phyloP scores from a whole-genome alignment of 768 basidiomycete species.

The Jaapia argillacea region DNA sequence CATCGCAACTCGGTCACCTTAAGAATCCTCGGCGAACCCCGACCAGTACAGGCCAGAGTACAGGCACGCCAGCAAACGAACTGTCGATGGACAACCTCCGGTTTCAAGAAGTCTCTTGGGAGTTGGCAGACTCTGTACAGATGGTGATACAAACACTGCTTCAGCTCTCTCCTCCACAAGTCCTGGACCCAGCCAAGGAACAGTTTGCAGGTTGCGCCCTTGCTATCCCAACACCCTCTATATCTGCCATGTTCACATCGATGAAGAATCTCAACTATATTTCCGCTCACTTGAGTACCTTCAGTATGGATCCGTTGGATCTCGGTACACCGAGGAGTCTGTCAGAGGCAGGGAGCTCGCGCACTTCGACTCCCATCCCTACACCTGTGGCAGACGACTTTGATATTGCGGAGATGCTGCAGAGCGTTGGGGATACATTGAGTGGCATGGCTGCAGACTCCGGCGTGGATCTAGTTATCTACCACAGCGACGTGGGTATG shows the following conservation, averaged over 20 bases:
- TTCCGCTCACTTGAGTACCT: conserved; percentile 69
- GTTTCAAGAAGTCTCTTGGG: conserved; percentile 66
- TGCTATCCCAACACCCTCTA: conserved; percentile 77
- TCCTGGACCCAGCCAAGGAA: conserved; percentile 88
- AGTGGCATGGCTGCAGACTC: conserved; percentile 75
- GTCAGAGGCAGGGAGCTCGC: conserved; percentile 2
- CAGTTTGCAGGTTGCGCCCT: conserved; percentile 86
- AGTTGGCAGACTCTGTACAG: conserved; percentile 87
- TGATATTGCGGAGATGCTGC: conserved; percentile 86
- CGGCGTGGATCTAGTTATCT: conserved; percentile 86
- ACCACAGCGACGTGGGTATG: conserved; percentile 82
- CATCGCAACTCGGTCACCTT: conserved; percentile 67
- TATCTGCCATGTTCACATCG: conserved; percentile 81
- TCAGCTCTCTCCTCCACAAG: conserved; percentile 81
- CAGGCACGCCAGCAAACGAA: conserved; percentile 9
- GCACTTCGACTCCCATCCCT: conserved; percentile 7
- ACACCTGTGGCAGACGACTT: conserved; percentile 41
- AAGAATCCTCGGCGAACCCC: conserved; percentile 49
- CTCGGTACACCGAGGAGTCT: conserved; percentile 3
- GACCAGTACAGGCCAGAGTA: conserved; percentile 5
- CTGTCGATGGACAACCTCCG: conserved; percentile 24
- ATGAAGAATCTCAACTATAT: conserved; percentile 94
- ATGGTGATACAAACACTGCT: conserved; percentile 86
- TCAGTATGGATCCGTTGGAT: conserved; percentile 19
- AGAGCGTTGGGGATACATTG: conserved; percentile 81